These are phyloP conservation scores for Epichloe typhina DNA, from an alignment of 2,329 filamentous ascomycete species.

Conservation along the genomic window DNA sequence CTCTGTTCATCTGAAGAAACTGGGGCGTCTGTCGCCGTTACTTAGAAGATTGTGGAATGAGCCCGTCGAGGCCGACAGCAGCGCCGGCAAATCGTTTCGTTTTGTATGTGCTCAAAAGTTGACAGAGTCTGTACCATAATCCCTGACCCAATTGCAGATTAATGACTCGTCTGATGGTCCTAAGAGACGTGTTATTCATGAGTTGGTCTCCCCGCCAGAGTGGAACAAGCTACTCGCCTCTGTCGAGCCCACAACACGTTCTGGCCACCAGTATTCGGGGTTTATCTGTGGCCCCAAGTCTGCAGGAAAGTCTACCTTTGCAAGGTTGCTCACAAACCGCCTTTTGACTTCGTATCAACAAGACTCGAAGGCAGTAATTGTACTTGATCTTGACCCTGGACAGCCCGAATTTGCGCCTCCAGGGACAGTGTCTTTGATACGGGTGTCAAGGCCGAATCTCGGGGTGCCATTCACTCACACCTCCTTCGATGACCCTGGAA, in stretches of 20 bases:
- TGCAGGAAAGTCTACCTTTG: conserved; percentile 66
- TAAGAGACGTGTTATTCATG: conserved; percentile 35
- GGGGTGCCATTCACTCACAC: conserved; percentile 55
- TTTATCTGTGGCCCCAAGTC: conserved; percentile 59
- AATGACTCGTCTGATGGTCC: conserved; percentile 39
- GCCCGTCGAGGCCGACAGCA: conserved; percentile 10
- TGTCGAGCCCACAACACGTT: conserved; percentile 19
- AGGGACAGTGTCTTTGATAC: conserved; percentile 55
- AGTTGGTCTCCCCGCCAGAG: conserved; percentile 41
- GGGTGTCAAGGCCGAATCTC: conserved; percentile 47
- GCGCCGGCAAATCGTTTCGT: conserved; percentile 27
- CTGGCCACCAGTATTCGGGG: conserved; percentile 26
- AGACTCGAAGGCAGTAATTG: conserved; percentile 14
- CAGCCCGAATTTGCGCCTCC: conserved; percentile 63
- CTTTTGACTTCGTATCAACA: conserved; percentile 36
- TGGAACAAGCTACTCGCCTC: conserved; percentile 48
- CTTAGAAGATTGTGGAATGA: conserved; percentile 56
- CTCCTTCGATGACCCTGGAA: conserved; percentile 19
- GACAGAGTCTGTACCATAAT: conserved; percentile 9
- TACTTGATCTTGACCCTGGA: conserved; percentile 67
- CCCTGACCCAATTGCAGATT: conserved; percentile 25
- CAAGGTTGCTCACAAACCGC: conserved; percentile 51
- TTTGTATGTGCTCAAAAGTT: conserved; percentile 28
- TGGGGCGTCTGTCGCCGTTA: conserved; percentile 50
- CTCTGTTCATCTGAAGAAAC: conserved; percentile 32